Evolutionary conservation across 169 alveolate species (phyloP).

Genomic region (Plasmodium vinckei): DNA sequence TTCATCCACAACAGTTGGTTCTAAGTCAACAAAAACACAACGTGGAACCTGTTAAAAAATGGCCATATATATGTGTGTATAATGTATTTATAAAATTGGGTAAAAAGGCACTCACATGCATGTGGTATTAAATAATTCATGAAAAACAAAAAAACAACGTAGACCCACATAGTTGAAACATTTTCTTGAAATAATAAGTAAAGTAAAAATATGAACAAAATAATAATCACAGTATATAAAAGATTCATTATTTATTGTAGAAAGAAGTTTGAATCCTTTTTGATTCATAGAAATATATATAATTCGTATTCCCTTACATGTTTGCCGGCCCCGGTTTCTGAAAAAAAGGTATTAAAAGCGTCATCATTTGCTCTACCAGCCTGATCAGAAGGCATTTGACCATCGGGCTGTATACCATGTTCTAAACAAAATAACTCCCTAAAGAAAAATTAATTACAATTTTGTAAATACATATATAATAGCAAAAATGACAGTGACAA

Average conservation of each 20-base stretch:
- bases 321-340: constrained; percentile 99
- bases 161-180: not conserved
- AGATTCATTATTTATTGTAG: not conserved
- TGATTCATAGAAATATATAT: not conserved
- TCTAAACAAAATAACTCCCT: constrained; percentile 90
- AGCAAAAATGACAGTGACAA: too few relatives aligned
- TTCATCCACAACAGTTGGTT: constrained; percentile 99
- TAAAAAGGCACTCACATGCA: not conserved
- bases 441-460: not conserved
- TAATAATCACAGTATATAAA: too few relatives aligned
- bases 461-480: too few relatives aligned
- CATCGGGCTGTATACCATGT: constrained; percentile 91
- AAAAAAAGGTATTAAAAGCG: constrained; percentile 98
- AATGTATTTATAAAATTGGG: not conserved
- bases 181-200: too few relatives aligned
- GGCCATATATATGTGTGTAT: not conserved
- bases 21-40: constrained; percentile 97
- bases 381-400: constrained; percentile 89
- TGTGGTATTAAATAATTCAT: not conserved
- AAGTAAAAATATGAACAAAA: too few relatives aligned
- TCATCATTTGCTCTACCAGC: constrained; percentile 96
- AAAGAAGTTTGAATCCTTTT: not conserved
- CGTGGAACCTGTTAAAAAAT: constrained; percentile 91
- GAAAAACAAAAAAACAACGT: constrained; percentile 2
- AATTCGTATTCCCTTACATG: constrained; percentile 84